Conservation (phyloP, 1,284 basidiomycete genomes). For the Boletus hoseneyae region DNA sequence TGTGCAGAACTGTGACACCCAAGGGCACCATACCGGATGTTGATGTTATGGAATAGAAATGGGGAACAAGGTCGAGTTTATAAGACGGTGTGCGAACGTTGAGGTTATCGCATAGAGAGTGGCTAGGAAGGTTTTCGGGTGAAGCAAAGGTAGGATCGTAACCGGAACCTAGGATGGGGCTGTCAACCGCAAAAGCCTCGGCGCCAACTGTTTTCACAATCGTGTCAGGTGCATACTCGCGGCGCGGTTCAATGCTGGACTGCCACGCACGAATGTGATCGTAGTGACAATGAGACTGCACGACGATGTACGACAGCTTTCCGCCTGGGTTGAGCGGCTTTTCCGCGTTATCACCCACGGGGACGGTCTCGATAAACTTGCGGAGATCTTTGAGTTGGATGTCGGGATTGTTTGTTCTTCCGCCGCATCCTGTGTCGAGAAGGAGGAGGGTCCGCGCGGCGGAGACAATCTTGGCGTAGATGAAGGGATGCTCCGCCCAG, state of each 20-base stretch:
- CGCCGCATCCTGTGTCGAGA: slow-evolving; percentile 55
- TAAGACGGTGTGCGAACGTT: slow-evolving; percentile 43
- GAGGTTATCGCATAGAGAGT: slow-evolving; percentile 45
- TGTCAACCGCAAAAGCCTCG: slow-evolving; percentile 47
- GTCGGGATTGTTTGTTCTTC: slow-evolving; percentile 38
- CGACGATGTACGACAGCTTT: slow-evolving; percentile 43
- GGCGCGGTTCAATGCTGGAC: neutral
- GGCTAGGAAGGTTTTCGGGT: slow-evolving; percentile 35
- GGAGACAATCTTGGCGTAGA: slow-evolving; percentile 47
- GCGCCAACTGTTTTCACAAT: slow-evolving; percentile 38
- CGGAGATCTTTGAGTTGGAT: slow-evolving; percentile 43
- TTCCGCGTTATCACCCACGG: slow-evolving; percentile 41
- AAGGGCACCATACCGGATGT: slow-evolving; percentile 20
- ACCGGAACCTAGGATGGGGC: slow-evolving; percentile 45
- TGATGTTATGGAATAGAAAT: slow-evolving; percentile 33
- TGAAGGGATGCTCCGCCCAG: slow-evolving; percentile 51
- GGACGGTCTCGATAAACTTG: slow-evolving; percentile 47
- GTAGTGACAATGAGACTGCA: slow-evolving; percentile 53
- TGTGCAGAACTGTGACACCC: slow-evolving; percentile 46
- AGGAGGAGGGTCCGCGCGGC: slow-evolving; percentile 42
- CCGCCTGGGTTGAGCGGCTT: slow-evolving; percentile 43
- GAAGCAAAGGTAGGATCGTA: slow-evolving; percentile 44
- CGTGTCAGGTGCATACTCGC: neutral
- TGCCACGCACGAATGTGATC: slow-evolving; percentile 50
- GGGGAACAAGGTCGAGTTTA: slow-evolving; percentile 41